A percentile compares a stretch with the other conserved stretches of the same genome.
Conservation (phyloP, 768 basidiomycete genomes). For the Clavaria fumosa region DNA sequence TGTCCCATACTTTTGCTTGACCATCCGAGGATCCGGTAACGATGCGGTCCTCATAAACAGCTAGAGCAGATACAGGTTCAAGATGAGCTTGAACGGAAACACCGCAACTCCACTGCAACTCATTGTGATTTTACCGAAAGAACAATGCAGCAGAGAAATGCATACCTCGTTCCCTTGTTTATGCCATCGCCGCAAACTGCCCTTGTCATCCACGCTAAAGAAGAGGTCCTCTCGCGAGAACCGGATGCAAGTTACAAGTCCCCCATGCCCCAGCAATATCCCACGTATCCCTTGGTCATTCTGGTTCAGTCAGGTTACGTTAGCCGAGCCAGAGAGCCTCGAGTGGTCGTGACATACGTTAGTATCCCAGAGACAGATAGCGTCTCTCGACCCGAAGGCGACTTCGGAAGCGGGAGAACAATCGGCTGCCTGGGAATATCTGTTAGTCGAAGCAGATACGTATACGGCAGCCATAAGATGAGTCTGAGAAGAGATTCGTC, state of each 20-base stretch:
- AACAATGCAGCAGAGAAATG: slow-evolving; percentile 10
- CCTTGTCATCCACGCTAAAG: slow-evolving; percentile 64
- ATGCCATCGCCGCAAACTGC: slow-evolving; percentile 51
- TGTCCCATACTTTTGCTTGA: slow-evolving; percentile 57
- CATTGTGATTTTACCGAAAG: slow-evolving; percentile 9
- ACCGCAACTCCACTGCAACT: slow-evolving; percentile 40
- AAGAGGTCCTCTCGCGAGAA: slow-evolving; percentile 41
- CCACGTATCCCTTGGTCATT: slow-evolving; percentile 42
- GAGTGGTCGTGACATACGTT: slow-evolving; percentile 19
- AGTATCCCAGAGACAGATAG: slow-evolving; percentile 32
- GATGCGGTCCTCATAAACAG: slow-evolving; percentile 30
- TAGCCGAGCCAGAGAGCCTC: neutral
- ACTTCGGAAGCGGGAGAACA: slow-evolving; percentile 26
- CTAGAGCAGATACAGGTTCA: slow-evolving; percentile 56
- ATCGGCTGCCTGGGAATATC: slow-evolving; percentile 34
- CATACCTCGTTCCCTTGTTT: slow-evolving; percentile 25
- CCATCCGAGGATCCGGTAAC: slow-evolving; percentile 79
- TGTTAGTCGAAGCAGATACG: slow-evolving; percentile 33
- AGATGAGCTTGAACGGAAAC: slow-evolving; percentile 42
- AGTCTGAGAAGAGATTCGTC: neutral
- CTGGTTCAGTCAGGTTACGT: slow-evolving; percentile 20
- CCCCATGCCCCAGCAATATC: slow-evolving; percentile 65
- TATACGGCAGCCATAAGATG: slow-evolving; percentile 13
- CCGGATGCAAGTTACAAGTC: slow-evolving; percentile 60
- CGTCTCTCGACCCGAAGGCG: slow-evolving; percentile 32